A percentile compares a stretch with the other conserved stretches of the same genome.
Conservation (phyloP, 2,329 filamentous ascomycete species). For the Cercospora zeina region DNA sequence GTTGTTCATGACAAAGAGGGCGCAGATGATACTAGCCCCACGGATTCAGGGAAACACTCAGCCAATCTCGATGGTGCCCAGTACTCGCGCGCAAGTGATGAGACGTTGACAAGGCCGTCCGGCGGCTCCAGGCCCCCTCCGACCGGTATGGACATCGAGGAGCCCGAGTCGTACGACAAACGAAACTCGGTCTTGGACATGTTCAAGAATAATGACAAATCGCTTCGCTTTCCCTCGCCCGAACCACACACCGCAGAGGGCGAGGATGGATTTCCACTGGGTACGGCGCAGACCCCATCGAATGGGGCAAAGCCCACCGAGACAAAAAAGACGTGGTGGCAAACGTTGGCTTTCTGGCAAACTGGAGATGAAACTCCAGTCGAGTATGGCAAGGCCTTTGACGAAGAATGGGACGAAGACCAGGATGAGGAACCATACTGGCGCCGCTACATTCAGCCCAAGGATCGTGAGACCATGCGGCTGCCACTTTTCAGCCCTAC, state of each 20-base stretch:
- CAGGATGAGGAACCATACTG: constrained; percentile 68
- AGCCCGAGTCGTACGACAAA: constrained; percentile 31
- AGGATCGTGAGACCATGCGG: constrained; percentile 81
- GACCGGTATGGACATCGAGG: constrained; percentile 35
- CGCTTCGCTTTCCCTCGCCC: constrained; percentile 47
- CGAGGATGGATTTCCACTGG: constrained; percentile 39
- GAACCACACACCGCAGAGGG: constrained; percentile 43
- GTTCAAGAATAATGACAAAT: constrained; percentile 41
- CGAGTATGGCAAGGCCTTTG: constrained; percentile 63
- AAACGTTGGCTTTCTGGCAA: constrained; percentile 39
- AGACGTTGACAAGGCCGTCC: constrained; percentile 28
- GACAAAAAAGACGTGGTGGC: constrained; percentile 34
- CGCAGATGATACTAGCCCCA: background rate
- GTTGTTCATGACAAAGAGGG: constrained; percentile 10
- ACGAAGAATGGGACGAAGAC: constrained; percentile 62
- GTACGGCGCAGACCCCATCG: constrained; percentile 5
- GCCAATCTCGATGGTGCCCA: constrained; percentile 11
- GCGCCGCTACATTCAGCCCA: constrained; percentile 78
- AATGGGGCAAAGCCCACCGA: constrained; percentile 16
- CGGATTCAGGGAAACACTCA: background rate
- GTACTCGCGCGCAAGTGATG: constrained; percentile 24
- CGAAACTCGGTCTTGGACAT: constrained; percentile 30
- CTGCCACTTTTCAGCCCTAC: constrained; percentile 61
- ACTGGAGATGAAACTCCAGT: constrained; percentile 29
- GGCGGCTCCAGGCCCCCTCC: constrained; percentile 30